Conservation (phyloP, 148 eudicot species). For the Rhododendron williamsianum region DNA sequence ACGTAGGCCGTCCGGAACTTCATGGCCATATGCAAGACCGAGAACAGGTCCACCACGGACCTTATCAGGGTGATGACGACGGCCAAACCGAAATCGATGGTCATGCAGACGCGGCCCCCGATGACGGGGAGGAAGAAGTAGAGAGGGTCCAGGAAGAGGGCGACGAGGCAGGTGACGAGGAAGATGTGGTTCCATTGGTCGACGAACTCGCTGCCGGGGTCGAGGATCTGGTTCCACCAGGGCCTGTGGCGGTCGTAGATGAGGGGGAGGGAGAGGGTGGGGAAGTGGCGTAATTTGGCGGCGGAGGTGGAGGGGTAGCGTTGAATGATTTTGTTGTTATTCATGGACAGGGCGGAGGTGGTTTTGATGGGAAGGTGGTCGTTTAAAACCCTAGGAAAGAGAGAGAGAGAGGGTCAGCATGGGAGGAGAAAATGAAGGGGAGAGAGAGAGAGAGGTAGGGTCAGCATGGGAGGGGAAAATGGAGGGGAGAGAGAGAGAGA, state of each 20-base stretch:
- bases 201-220: slow-evolving; percentile 56
- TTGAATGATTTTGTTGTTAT: background rate
- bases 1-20: slow-evolving; percentile 52
- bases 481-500: no score
- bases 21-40: slow-evolving; percentile 31
- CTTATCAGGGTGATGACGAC: slow-evolving; percentile 40
- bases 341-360: background rate
- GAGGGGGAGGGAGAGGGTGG: slow-evolving; percentile 21
- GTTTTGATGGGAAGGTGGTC: background rate
- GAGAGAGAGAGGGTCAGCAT: slow-evolving; percentile 10
- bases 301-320: slow-evolving; percentile 21
- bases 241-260: slow-evolving; percentile 31
- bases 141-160: slow-evolving; percentile 78
- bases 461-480: no score
- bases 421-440: background rate
- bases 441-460: background rate
- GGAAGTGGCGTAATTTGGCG: slow-evolving; percentile 21
- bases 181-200: slow-evolving; percentile 71
- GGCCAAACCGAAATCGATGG: slow-evolving; percentile 20
- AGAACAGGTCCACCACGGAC: slow-evolving; percentile 45
- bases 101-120: slow-evolving; percentile 42
- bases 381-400: background rate
- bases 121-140: slow-evolving; percentile 55
- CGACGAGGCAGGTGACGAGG: slow-evolving; percentile 47
- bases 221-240: slow-evolving; percentile 55